These are phyloP conservation scores for Epichloe brachyelytri DNA, from an alignment of 2,329 filamentous ascomycete species.

Conservation along the genomic window DNA sequence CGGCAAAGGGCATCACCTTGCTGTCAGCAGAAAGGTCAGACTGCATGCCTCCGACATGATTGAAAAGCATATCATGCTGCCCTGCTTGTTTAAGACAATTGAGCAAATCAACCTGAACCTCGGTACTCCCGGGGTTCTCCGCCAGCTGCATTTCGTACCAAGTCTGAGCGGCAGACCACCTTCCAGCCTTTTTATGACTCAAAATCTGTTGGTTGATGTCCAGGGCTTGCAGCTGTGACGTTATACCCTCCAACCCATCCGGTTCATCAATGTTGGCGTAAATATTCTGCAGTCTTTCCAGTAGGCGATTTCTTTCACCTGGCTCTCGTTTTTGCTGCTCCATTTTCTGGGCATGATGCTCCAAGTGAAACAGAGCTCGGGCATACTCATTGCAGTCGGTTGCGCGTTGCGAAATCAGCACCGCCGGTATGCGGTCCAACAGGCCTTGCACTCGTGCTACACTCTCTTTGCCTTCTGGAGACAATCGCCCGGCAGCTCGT, in stretches of 20 bases:
- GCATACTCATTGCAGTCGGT: conserved; percentile 92
- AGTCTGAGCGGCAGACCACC: conserved; percentile 89
- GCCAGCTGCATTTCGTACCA: conserved; percentile 93
- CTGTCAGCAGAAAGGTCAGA: conserved; percentile 37
- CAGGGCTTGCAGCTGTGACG: conserved; percentile 71
- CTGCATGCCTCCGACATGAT: conserved; percentile 70
- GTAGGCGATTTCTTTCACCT: conserved; percentile 48
- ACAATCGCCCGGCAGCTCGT: conserved; percentile 18
- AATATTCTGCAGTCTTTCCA: conserved; percentile 77
- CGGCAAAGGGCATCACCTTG: conserved; percentile 66
- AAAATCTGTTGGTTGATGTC: conserved; percentile 88
- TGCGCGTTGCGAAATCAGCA: conserved; percentile 67
- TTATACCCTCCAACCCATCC: conserved; percentile 90
- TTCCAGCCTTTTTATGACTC: conserved; percentile 81
- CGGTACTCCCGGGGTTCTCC: conserved; percentile 61
- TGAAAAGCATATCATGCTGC: conserved; percentile 79
- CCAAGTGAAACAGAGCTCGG: conserved; percentile 84
- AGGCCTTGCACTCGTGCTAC: conserved; percentile 36
- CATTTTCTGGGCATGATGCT: conserved; percentile 62
- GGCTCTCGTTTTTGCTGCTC: conserved; percentile 31
- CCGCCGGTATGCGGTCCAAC: conserved; percentile 53
- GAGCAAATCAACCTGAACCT: conserved; percentile 71
- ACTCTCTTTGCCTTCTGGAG: conserved; percentile 32
- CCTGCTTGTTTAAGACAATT: conserved; percentile 90
- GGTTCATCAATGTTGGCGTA: conserved; percentile 97